Percentiles rank a stretch among this genome's conserved stretches.
Evolutionary conservation across 345 rosid genomes (phyloP).

Genomic region (Gossypium ekmanianum): DNA sequence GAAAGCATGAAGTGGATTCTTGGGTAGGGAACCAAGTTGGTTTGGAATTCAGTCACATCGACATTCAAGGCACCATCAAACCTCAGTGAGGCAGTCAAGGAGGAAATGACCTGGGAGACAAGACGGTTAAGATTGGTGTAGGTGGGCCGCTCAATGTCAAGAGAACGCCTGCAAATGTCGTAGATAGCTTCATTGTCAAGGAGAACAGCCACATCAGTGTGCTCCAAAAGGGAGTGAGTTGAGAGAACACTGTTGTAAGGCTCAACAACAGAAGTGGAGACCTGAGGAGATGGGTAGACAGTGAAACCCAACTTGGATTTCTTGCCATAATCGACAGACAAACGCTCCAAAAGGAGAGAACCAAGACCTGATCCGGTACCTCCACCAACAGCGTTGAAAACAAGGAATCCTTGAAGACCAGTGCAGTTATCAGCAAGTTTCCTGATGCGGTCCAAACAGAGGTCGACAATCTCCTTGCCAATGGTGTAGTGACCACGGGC

Average conservation of each 20-base stretch:
- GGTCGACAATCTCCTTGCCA: slow-evolving; percentile 79
- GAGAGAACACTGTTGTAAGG: slow-evolving; percentile 75
- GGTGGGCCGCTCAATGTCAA: slow-evolving; percentile 72
- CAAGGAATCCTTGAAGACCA: slow-evolving; percentile 81
- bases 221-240: slow-evolving; percentile 69
- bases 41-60: slow-evolving; percentile 74
- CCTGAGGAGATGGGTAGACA: slow-evolving; percentile 78
- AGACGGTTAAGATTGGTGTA: slow-evolving; percentile 76
- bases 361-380: slow-evolving; percentile 84
- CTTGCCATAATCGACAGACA: slow-evolving; percentile 74
- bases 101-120: slow-evolving; percentile 69
- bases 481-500: slow-evolving; percentile 86
- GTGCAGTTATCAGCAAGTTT: slow-evolving; percentile 84
- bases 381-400: slow-evolving; percentile 77
- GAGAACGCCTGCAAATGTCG: slow-evolving; percentile 63
- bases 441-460: slow-evolving; percentile 70
- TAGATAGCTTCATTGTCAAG: slow-evolving; percentile 55
- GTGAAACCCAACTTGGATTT: slow-evolving; percentile 74
- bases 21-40: slow-evolving; percentile 79
- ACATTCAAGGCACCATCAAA: slow-evolving; percentile 77
- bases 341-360: slow-evolving; percentile 65
- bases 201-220: slow-evolving; percentile 60
- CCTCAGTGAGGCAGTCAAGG: slow-evolving; percentile 75
- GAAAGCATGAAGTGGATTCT: slow-evolving; percentile 88
- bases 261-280: slow-evolving; percentile 72